These are phyloP conservation scores for Epichloe baconii DNA, from an alignment of 2,329 filamentous ascomycete species.

Conservation along the genomic window DNA sequence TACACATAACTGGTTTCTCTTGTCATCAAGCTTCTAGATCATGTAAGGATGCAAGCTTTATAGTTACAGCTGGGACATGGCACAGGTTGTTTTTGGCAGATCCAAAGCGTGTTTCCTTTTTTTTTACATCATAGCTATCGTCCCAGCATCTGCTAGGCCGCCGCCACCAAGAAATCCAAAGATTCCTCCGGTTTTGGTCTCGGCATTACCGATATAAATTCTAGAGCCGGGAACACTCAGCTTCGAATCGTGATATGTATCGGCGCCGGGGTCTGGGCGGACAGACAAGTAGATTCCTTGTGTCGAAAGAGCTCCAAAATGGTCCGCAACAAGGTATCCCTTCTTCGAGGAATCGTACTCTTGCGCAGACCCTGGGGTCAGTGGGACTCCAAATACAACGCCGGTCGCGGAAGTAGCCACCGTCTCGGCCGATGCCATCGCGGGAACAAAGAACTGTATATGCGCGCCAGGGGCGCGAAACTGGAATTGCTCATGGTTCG, in stretches of 20 bases:
- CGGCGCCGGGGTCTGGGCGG: conserved; percentile 4
- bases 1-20: not conserved
- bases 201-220: conserved; percentile 12
- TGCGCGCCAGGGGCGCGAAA: conserved; percentile 50
- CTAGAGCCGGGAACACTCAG: conserved; percentile 23
- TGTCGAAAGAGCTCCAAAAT: conserved; percentile 52
- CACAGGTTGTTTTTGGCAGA: not conserved
- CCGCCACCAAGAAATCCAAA: conserved; percentile 3
- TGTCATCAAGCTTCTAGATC: too few relatives aligned
- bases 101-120: not conserved
- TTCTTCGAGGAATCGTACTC: not conserved
- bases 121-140: conserved; percentile 4
- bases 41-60: too few relatives aligned
- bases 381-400: conserved; percentile 22
- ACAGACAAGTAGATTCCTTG: conserved; percentile 42
- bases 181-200: not conserved
- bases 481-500: conserved; percentile 32
- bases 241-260: conserved; percentile 13
- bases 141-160: conserved; percentile 7
- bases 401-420: conserved; percentile 7
- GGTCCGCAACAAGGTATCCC: conserved; percentile 10
- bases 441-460: conserved; percentile 51
- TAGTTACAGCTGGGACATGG: not conserved
- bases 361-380: conserved; percentile 6
- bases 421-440: conserved; percentile 15